Evolutionary conservation across 2,329 filamentous ascomycete genomes (phyloP), one percentile per base, ranked within the genome.

Genomic region (Neonectria punicea): DNA sequence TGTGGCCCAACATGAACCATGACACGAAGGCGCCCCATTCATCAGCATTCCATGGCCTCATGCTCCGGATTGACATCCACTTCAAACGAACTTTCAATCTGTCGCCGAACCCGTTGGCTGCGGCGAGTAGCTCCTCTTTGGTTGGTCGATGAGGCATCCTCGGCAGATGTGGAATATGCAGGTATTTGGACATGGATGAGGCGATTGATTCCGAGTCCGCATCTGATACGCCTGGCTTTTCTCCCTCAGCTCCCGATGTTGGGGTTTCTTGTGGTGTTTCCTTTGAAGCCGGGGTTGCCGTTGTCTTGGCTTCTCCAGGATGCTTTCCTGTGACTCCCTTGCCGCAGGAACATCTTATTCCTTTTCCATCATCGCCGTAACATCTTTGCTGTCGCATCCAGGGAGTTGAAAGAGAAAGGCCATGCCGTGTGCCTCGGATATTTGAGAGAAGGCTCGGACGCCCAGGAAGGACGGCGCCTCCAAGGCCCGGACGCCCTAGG

Each of bases 1-100:
- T 84, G 79, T 99, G 96, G 0, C 95, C 96, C 58, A 98, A 86
- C 67, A 98, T 87, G 67, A 99, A 92, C 95, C 95, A 98, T 2
- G 96, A 98, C 58, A 86, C 89, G 68, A 99, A 95, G 4, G 96
- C 96, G 50, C 94, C 93, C 84, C 97, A 98, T 81, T 99, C 96
- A 78, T 99, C 96, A 22, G 91, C 88, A 78, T 97, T 99, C 88
- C 96, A 99, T 0, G 96, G 96, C 41, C 96, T 87, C 78, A 92
- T 93, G 77, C 94, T 97, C 76, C 94, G 87, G 73, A 99, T 99
- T 2, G 96, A 97, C 74, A 96, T 91, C 96, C 96, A 99, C 80
- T 99, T 99, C 83, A 98, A 97, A 44, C 94, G 91, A 25, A 98
- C 92, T 75, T 92, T 93, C 49, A 98, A 80, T 53, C 96, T 89